phyloP scores from a whole-genome alignment of 805 yeast genomes.

The Candida morakotiae region DNA sequence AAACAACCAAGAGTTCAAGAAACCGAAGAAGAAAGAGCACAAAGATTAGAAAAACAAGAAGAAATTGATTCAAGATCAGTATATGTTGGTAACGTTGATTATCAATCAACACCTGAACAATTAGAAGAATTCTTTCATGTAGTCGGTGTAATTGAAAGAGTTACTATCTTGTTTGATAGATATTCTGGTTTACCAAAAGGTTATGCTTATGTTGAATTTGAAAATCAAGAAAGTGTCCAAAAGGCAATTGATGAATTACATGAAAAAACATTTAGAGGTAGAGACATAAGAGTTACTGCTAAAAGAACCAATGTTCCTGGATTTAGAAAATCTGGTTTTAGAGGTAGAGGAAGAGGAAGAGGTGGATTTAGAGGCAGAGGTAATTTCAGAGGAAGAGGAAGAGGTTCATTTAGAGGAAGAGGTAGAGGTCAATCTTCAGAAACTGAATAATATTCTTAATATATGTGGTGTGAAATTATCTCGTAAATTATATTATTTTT shows the following conservation, averaged over 20 bases:
- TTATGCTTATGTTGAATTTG: conserved; percentile 62
- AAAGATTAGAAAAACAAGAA: conserved; percentile 34
- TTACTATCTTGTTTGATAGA: conserved; percentile 48
- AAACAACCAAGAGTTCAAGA: conserved; percentile 12
- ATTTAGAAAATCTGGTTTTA: conserved; percentile 26
- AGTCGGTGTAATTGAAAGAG: conserved; percentile 46
- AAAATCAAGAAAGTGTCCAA: conserved; percentile 34
- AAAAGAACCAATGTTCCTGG: conserved; percentile 58
- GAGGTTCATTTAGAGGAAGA: conserved; percentile 13
- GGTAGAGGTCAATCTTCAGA: conserved; percentile 8
- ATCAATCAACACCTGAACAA: conserved; percentile 46
- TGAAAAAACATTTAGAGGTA: conserved; percentile 41
- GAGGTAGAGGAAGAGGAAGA: conserved; percentile 24
- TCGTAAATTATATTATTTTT: neutral
- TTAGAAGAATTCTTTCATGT: conserved; percentile 43
- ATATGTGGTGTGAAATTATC: neutral
- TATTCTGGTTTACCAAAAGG: conserved; percentile 50
- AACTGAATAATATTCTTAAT: conserved; percentile 1
- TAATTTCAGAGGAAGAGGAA: conserved; percentile 22
- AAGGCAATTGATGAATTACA: conserved; percentile 43
- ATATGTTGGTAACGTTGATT: conserved; percentile 50
- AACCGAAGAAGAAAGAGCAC: conserved; percentile 28
- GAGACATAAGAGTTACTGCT: conserved; percentile 42
- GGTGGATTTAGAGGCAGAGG: conserved; percentile 13
- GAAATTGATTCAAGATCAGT: conserved; percentile 52